Base-by-base conservation (phyloP, 2,329 filamentous ascomycete genomes). In the Cordyceps farinosa region DNA sequence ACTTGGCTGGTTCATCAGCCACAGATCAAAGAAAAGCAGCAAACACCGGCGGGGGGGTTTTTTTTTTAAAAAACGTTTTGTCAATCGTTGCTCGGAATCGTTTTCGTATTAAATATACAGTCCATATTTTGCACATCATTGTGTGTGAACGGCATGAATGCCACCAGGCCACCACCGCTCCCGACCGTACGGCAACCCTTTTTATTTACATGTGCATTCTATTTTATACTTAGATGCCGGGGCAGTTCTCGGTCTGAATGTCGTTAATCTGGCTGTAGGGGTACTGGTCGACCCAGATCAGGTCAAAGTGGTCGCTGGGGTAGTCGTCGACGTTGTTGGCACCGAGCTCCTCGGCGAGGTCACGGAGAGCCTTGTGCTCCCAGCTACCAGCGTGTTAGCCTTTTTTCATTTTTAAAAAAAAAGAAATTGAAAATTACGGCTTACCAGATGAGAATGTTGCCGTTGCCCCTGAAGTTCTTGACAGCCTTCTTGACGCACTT, bases 381-480 rank as follows among this genome's bases (percentile, higher is more conserved):
- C 85, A 87, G 74, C 84, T 81, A 36, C 17, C 36, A 13, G 3
- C 44, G 3, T 29, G 30, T 64, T 54, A 60, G 57, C 17, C 44
- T 38, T 51, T 32, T n/a, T 32, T 30, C 30, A 13, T 27, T 38
- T 40, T 27, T 32, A n/a, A n/a, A n/a, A n/a, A n/a, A n/a, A n/a
- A n/a, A n/a, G n/a, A n/a, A n/a, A n/a, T 40, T 22, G 1, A 15
- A 9, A 1, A 3, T 13, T 9, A 22, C 22, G 22, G 22, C 74
- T 59, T 67, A 79, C 78, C 78, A 86, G 64, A 88, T 82, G 51
- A 88, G 71, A 53, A 88, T 82, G 66, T 88, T 88, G 1, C 83
- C 83, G 0, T 70, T 63, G 0, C 82, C 81, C 0, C 68, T 62
- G 65, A 84, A 86, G 6, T 67, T 66, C 1, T 82, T 67, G 1